A percentile compares a stretch with the other conserved stretches of the same genome.
These are phyloP conservation scores for Ophiostoma sp. DNA, from an alignment of 2,329 filamentous ascomycete species.

Conservation along the genomic window DNA sequence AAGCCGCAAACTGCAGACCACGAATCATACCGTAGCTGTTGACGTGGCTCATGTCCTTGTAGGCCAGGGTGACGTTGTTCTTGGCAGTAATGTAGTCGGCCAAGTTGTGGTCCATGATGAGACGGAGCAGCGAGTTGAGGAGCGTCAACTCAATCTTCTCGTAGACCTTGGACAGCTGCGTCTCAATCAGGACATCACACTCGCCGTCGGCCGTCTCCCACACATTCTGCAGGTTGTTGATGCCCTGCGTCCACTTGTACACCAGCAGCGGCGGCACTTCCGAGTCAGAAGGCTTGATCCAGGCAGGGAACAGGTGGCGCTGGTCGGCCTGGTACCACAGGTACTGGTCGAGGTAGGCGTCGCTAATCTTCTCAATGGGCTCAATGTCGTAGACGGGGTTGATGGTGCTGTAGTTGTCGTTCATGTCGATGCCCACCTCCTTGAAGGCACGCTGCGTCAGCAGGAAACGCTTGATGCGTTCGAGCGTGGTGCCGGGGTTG, in stretches of 20 bases:
- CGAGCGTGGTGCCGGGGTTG: constrained; percentile 91
- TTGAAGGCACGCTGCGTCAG: constrained; percentile 98
- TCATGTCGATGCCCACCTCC: constrained; percentile 99
- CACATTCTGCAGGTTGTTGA: constrained; percentile 94
- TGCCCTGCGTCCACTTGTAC: constrained; percentile 99
- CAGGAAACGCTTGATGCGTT: constrained; percentile 95
- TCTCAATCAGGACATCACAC: constrained; percentile 98
- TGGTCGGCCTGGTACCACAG: constrained; percentile 99
- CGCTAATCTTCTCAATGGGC: constrained; percentile 98
- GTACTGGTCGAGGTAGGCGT: constrained; percentile 97
- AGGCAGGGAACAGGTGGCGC: constrained; percentile 92
- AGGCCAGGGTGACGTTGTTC: constrained; percentile 98
- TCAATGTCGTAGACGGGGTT: constrained; percentile 99
- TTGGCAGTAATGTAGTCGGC: constrained; percentile 99
- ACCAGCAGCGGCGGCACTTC: constrained; percentile 92
- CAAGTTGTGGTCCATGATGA: constrained; percentile 99
- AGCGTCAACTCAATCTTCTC: constrained; percentile 98
- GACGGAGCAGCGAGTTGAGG: constrained; percentile 83
- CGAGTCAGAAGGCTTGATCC: constrained; percentile 98
- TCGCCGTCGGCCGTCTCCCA: constrained; percentile 94
- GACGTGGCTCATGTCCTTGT: constrained; percentile 99
- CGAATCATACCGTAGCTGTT: constrained; percentile 99
- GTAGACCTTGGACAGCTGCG: constrained; percentile 97
- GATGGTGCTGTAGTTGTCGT: constrained; percentile 98
- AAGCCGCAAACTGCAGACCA: constrained; percentile 95